Base-by-base conservation (phyloP, 208 protist genomes). In the Acanthamoeba healyi region DNA sequence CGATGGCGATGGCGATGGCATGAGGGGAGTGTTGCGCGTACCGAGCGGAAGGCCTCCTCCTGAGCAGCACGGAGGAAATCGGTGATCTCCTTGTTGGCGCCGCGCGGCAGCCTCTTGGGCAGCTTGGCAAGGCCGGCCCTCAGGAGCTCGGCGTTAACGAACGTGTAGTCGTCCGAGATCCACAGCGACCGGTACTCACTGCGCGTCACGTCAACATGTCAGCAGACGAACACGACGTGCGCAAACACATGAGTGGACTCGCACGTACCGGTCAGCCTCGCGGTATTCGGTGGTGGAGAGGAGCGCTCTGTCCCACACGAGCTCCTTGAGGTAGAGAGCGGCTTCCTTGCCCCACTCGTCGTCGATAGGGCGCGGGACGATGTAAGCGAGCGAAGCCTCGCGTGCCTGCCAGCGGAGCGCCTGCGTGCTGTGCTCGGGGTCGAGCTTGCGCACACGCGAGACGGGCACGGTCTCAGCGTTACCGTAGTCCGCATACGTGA, bases 281-380 rank as follows among this genome's bases (percentile, higher is more conserved):
- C 65, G 91, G 65, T 93, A 93, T 63, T 93, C 88, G 58, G 81
- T 81, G 61, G 88, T 81, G 88, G 88, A 70, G 46, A 93, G 36
- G 29, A 93, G 44, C 5, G 61, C 42, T 63, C 81, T 93, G 51
- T 63, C 88, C 88, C 88, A 93, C 19, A 93, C 88, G 67, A 93
- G 88, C 9, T 93, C 88, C 88, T 58, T 93, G 42, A 93, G 34
- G 46, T 58, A 82, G 88, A 82, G 61, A 24, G 88, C 88, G 65
- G 88, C 88, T 63, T 93, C 88, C 63, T 81, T 56, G 38, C 88
- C 88, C 88, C 88, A 93, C 10, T 93, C 88, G 38, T 93, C 65
- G 0, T 93, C 88, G 44, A 93, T 17, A 1, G 63, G 63, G n/a
- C 88, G 58, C 42, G 88, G 38, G 46, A 17, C 34, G 67, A 93